phyloP scores from a whole-genome alignment of 2,329 filamentous ascomycete genomes.

The Pseudopyrenochaeta lycopersici region DNA sequence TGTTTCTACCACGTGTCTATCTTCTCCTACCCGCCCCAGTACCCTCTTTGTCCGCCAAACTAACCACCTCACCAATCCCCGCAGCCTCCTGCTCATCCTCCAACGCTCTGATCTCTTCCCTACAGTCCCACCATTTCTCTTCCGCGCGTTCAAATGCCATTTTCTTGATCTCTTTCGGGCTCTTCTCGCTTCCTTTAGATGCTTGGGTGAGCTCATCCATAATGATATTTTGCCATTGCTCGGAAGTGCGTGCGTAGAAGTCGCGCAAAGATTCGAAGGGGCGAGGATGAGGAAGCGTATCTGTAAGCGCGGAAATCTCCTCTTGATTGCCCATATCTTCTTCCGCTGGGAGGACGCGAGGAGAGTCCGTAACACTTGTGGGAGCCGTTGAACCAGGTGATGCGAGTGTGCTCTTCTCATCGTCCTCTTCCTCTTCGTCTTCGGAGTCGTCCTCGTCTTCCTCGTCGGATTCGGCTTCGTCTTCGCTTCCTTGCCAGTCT shows the following conservation, averaged over 20 bases:
- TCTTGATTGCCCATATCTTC: constrained; percentile 58
- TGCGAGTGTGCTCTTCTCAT: constrained; percentile 54
- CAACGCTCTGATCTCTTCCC: constrained; percentile 88
- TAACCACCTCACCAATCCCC: constrained; percentile 94
- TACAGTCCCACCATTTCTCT: constrained; percentile 98
- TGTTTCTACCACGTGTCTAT: constrained; percentile 13
- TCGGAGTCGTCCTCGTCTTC: constrained; percentile 52
- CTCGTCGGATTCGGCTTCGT: constrained; percentile 58
- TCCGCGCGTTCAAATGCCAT: constrained; percentile 90
- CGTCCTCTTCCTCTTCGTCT: constrained; percentile 61
- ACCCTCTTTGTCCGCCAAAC: constrained; percentile 74
- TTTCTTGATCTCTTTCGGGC: constrained; percentile 90
- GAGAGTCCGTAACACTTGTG: constrained; percentile 53
- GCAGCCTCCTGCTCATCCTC: constrained; percentile 97
- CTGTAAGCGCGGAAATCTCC: constrained; percentile 66
- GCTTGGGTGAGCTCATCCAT: constrained; percentile 76
- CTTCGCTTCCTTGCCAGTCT: constrained; percentile 75
- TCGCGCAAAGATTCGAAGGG: constrained; percentile 91
- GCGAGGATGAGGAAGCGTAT: constrained; percentile 77
- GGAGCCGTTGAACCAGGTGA: constrained; percentile 59
- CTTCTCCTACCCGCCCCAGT: constrained; percentile 46
- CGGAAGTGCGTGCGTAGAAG: constrained; percentile 88
- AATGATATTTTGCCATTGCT: constrained; percentile 89
- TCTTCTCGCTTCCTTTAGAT: constrained; percentile 66
- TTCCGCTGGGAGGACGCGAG: constrained; percentile 37